Evolutionary conservation across 257 asterid species (phyloP).

Genomic region (Plantago ovata): DNA sequence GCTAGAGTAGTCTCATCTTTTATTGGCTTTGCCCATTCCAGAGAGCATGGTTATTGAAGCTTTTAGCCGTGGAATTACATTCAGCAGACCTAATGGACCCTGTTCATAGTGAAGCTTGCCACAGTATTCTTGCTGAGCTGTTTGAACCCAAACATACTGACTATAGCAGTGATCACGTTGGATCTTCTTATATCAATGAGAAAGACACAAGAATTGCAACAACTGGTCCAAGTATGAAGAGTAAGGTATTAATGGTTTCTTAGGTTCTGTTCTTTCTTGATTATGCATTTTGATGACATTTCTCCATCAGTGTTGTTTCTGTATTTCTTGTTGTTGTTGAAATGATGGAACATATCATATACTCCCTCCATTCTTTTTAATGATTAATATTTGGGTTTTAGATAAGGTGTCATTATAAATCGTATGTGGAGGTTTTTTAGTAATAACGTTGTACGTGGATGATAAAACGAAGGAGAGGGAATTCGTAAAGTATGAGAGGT

Average conservation of each 20-base stretch:
- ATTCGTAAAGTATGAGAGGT: no score
- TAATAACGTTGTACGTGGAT: no score
- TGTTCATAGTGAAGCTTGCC: conserved; percentile 77
- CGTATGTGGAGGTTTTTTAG: no score
- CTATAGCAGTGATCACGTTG: conserved; percentile 35
- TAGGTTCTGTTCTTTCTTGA: not conserved
- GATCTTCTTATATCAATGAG: conserved; percentile 30
- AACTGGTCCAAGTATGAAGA: conserved; percentile 49
- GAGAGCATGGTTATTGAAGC: conserved; percentile 98
- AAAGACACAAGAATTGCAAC: conserved; percentile 33
- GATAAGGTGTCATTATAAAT: no score
- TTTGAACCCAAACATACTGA: conserved; percentile 55
- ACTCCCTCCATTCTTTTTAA: no score
- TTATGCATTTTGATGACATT: not conserved
- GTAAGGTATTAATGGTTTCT: conserved; percentile 47
- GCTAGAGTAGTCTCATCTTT: not conserved
- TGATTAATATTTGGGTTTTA: no score
- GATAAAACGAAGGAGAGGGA: no score
- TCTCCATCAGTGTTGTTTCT: no score
- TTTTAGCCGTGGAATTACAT: conserved; percentile 81
- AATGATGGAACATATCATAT: no score
- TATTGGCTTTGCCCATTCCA: conserved; percentile 32
- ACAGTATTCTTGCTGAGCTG: conserved; percentile 62
- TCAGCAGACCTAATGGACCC: conserved; percentile 62
- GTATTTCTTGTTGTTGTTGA: no score